phyloP scores from a whole-genome alignment of 2,329 filamentous ascomycete genomes.

The Reticulascus tulasneorum region DNA sequence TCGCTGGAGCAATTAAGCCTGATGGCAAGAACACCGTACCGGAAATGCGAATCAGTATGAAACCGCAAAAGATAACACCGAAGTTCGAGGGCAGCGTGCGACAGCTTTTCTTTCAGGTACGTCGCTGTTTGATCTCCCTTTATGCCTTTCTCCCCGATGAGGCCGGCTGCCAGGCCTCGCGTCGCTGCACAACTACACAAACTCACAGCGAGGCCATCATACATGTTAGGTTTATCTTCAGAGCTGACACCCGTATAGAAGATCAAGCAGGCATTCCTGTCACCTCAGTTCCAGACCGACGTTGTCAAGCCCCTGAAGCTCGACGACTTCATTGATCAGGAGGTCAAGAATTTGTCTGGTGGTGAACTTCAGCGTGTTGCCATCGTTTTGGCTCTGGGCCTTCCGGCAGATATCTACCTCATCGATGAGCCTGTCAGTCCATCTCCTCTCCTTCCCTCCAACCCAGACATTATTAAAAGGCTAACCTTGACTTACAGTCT shows the following conservation, averaged over 20 bases:
- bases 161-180: no score
- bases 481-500: no score
- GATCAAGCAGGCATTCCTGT: conserved; percentile 95
- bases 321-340: conserved; percentile 98
- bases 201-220: no score
- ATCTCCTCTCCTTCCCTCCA: no score
- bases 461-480: no score
- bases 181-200: no score
- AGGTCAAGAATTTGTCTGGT: conserved; percentile 97
- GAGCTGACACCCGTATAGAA: no score
- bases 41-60: conserved; percentile 97
- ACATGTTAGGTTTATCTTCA: no score
- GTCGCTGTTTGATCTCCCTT: no score
- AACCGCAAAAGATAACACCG: conserved; percentile 98
- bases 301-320: conserved; percentile 99
- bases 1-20: conserved; percentile 90
- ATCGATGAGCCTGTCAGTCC: conserved; percentile 98
- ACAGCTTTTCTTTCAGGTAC: conserved; percentile 98
- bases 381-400: conserved; percentile 92
- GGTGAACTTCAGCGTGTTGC: conserved; percentile 99
- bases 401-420: conserved; percentile 95
- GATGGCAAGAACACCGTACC: conserved; percentile 76
- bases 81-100: conserved; percentile 97
- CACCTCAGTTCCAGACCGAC: conserved; percentile 97
- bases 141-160: no score